Conservation (phyloP, 2,329 filamentous ascomycete species). For the Exophiala aquamarina region DNA sequence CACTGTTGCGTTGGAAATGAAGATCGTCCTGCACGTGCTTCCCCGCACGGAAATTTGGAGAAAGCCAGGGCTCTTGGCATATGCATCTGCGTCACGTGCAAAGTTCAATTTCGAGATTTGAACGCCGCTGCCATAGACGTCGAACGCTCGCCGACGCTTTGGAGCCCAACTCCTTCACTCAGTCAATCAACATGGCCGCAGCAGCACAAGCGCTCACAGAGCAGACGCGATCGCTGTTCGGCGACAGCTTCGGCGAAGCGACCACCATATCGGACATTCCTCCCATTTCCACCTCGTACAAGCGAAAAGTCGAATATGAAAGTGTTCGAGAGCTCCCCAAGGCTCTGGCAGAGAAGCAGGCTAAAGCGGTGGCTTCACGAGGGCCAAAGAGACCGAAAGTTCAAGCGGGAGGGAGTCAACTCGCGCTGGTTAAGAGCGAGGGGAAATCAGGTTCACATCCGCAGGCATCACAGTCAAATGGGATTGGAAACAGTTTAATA, state of each 20-base stretch:
- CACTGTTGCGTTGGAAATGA: no score
- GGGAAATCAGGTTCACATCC: slow-evolving; percentile 39
- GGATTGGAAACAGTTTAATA: slow-evolving; percentile 50
- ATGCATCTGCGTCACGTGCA: no score
- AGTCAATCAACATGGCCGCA: slow-evolving; percentile 20
- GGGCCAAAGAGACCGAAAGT: slow-evolving; percentile 64
- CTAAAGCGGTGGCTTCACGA: slow-evolving; percentile 59
- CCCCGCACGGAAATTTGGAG: no score
- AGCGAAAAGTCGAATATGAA: slow-evolving; percentile 66
- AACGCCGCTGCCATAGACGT: no score
- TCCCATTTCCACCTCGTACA: slow-evolving; percentile 43
- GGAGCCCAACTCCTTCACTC: no score
- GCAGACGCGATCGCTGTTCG: slow-evolving; percentile 48
- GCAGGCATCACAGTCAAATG: slow-evolving; percentile 32
- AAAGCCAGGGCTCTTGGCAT: no score
- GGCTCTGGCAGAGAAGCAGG: slow-evolving; percentile 76
- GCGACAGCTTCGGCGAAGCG: slow-evolving; percentile 45
- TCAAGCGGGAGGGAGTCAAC: slow-evolving; percentile 58
- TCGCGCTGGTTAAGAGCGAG: slow-evolving; percentile 61
- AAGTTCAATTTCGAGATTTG: no score
- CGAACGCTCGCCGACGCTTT: no score
- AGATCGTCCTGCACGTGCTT: no score
- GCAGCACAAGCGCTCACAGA: slow-evolving; percentile 40
- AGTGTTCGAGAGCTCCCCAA: slow-evolving; percentile 75
- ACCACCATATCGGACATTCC: slow-evolving; percentile 38